Conservation (phyloP, 2,329 filamentous ascomycete genomes). For the Ceratocystis papillata region DNA sequence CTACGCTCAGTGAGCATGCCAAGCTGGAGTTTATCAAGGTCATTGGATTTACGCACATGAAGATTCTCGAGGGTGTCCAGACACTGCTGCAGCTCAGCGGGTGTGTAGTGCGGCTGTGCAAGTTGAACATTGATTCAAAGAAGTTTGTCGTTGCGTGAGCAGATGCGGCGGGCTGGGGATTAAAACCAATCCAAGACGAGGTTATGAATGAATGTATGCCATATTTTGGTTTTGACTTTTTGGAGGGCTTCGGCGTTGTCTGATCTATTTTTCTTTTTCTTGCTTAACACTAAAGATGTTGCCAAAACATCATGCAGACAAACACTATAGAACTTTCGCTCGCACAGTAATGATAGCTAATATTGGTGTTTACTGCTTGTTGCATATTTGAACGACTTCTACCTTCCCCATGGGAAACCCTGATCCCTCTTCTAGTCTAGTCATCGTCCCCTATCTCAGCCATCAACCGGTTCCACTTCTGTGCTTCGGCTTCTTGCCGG, state of each 20-base stretch:
- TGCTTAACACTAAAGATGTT: background rate
- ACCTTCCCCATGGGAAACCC: background rate
- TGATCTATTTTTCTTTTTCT: background rate
- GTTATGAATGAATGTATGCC: constrained; percentile 14
- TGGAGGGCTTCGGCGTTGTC: constrained; percentile 12
- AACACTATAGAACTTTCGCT: background rate
- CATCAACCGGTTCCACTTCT: constrained; percentile 58
- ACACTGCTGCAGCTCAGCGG: constrained; percentile 88
- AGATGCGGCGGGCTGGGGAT: background rate
- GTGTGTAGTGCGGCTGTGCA: constrained; percentile 81
- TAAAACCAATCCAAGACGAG: background rate
- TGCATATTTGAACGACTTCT: background rate
- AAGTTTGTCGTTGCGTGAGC: constrained; percentile 47
- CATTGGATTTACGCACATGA: constrained; percentile 99
- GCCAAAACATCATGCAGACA: background rate
- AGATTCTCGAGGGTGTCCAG: constrained; percentile 94
- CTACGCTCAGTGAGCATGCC: constrained; percentile 80
- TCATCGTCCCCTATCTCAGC: constrained; percentile 44
- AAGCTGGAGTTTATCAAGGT: constrained; percentile 98
- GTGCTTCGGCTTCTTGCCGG: constrained; percentile 51
- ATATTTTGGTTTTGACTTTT: background rate
- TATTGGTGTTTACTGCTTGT: background rate
- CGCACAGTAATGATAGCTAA: background rate
- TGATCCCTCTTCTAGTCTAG: constrained; percentile 26
- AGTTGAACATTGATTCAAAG: constrained; percentile 90